phyloP scores from a whole-genome alignment of 495 filamentous ascomycete genomes.

The Oidiodendron maius region DNA sequence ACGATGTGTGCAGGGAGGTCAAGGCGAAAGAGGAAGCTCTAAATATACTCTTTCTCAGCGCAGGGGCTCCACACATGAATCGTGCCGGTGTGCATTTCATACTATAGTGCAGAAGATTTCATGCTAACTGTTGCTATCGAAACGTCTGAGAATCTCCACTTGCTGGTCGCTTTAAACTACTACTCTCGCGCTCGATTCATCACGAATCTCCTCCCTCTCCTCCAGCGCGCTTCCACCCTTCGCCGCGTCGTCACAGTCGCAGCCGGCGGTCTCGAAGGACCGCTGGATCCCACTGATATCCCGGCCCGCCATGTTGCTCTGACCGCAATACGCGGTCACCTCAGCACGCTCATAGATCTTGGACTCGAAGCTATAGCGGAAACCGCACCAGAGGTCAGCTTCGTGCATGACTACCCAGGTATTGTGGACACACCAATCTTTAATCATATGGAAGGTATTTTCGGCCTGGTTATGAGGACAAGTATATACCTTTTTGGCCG shows the following conservation, averaged over 20 bases:
- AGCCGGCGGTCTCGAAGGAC: slow-evolving; percentile 17
- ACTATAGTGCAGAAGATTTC: too few species aligned
- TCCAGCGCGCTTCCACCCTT: slow-evolving; percentile 10
- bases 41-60: slow-evolving; percentile 24
- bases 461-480: slow-evolving; percentile 10
- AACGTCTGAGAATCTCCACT: slow-evolving; percentile 25
- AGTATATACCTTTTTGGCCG: slow-evolving; percentile 9
- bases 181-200: slow-evolving; percentile 26
- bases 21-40: slow-evolving; percentile 18
- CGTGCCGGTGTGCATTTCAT: slow-evolving; percentile 13
- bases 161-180: slow-evolving; percentile 23
- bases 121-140: slow-evolving; percentile 12
- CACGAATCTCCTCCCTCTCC: slow-evolving; percentile 22
- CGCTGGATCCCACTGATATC: slow-evolving; percentile 18
- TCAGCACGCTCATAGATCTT: slow-evolving; percentile 24
- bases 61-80: slow-evolving; percentile 17
- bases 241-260: slow-evolving; percentile 21
- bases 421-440: slow-evolving; percentile 32
- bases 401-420: slow-evolving; percentile 35
- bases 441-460: too few species aligned
- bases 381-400: slow-evolving; percentile 24
- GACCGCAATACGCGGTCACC: too few species aligned
- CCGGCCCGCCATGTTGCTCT: slow-evolving; percentile 12
- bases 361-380: slow-evolving; percentile 29
- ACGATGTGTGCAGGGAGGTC: slow-evolving; percentile 23